Percentiles rank a stretch among this genome's conserved stretches.
phyloP scores from a whole-genome alignment of 352 stramenopile genomes.

The Blastocystis sp. region DNA sequence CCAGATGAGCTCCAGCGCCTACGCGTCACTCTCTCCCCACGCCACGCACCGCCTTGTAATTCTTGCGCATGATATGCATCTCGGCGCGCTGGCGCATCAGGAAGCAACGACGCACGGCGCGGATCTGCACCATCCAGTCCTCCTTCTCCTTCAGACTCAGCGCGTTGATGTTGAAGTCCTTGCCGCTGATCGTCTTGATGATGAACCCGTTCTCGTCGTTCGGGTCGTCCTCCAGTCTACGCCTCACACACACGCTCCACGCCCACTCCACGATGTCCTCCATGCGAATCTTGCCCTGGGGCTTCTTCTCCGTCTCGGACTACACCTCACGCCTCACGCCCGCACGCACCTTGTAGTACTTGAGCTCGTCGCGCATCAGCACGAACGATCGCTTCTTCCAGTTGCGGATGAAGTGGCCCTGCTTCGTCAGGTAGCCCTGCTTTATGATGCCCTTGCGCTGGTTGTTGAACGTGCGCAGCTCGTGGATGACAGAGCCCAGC shows the following conservation, averaged over 20 bases:
- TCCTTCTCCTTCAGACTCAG: slow-evolving; percentile 59
- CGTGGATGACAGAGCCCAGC: slow-evolving; percentile 55
- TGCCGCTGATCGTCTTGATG: slow-evolving; percentile 53
- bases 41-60: slow-evolving; percentile 9
- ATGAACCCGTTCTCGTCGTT: slow-evolving; percentile 66
- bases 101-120: slow-evolving; percentile 44
- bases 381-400: slow-evolving; percentile 75
- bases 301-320: slow-evolving; percentile 74
- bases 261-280: slow-evolving; percentile 67
- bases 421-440: slow-evolving; percentile 71
- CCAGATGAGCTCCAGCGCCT: slow-evolving; percentile 65
- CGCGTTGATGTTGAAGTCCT: slow-evolving; percentile 72
- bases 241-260: not conserved
- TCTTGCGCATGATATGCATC: slow-evolving; percentile 31
- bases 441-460: slow-evolving; percentile 70
- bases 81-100: slow-evolving; percentile 61
- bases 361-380: slow-evolving; percentile 63
- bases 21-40: not conserved
- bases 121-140: slow-evolving; percentile 73
- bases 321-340: not conserved
- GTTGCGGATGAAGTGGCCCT: slow-evolving; percentile 72
- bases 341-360: slow-evolving; percentile 54
- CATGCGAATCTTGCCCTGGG: slow-evolving; percentile 65
- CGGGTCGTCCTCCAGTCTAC: slow-evolving; percentile 61
- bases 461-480: slow-evolving; percentile 72